Evolutionary conservation across 176 grass and related monocot species (phyloP), one percentile per base, ranked within the genome.

Genomic region (Neostapfia colusana): DNA sequence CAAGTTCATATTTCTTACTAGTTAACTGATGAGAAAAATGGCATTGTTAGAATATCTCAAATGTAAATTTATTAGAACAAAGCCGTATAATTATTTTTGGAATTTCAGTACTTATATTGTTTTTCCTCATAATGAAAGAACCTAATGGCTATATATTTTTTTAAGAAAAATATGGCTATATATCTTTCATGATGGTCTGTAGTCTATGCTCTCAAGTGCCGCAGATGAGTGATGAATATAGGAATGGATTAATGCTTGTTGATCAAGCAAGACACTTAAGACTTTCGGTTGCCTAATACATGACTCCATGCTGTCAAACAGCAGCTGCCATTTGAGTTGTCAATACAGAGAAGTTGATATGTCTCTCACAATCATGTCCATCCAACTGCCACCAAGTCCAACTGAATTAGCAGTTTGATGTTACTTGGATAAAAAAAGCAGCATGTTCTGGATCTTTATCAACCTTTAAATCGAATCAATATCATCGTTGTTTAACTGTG

Each of bases 241-340:
- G 38, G 58, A 49, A 57, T 57, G 63, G 64, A 70, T 37, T 44
- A 11, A 84, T 80, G 76, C 64, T 68, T 83, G 26, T 70, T 83
- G 27, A 38, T 83, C 43, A 79, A 74, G 81, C 86, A 69, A 75
- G 31, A 73, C 58, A 27, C 44, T 51, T 42, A 42, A 5, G 48
- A 82, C 79, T 87, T 78, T 82, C 27, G 6, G 75, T 18, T 69
- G 75, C 69, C 69, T 38, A 68, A 43, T 80, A 63, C 36, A 74
- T 83, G 50, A 55, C 3, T 74, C 74, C 18, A 70, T 25, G 68
- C 42, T 79, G 53, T 69, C 43, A 42, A 73, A 74, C 76, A 80
- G 20, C 11, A 69, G 54, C 36, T 75, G 63, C 70, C 79, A 55
- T 40, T 39, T n/a, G n/a, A 79, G 64, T 56, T 80, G 63, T 80